phyloP scores from a whole-genome alignment of 768 basidiomycete genomes.

The Mycena olivaceomarginata region DNA sequence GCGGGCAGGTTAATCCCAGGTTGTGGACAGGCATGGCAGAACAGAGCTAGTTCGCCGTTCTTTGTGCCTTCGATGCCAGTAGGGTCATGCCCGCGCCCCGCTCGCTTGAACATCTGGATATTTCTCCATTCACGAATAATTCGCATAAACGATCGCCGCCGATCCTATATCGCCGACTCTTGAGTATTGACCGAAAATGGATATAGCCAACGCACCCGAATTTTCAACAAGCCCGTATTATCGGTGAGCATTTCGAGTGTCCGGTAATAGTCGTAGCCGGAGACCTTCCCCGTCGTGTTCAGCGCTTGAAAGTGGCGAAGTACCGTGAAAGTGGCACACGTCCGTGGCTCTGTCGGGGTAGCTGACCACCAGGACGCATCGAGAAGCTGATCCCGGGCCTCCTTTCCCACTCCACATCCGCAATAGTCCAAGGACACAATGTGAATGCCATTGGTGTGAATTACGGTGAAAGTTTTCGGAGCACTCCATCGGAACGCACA shows the following conservation, averaged over 20 bases:
- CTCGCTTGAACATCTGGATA: constrained; percentile 40
- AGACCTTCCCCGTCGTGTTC: constrained; percentile 43
- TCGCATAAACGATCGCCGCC: constrained; percentile 35
- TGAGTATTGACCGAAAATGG: background rate
- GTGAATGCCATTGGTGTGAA: constrained; percentile 52
- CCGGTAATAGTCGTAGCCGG: background rate
- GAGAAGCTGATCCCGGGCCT: constrained; percentile 58
- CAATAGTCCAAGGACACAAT: constrained; percentile 53
- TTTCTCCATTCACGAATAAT: constrained; percentile 36
- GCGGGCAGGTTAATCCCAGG: constrained; percentile 48
- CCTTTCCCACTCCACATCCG: constrained; percentile 46
- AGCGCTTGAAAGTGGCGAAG: constrained; percentile 56
- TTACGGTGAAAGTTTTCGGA: constrained; percentile 44
- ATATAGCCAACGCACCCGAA: too few species aligned
- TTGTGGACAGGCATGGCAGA: constrained; percentile 53
- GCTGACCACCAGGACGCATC: constrained; percentile 51
- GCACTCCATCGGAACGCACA: background rate
- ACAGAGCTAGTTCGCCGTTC: background rate
- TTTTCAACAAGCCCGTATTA: background rate
- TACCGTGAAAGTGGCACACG: constrained; percentile 53
- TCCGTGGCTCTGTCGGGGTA: constrained; percentile 51
- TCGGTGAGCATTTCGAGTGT: background rate
- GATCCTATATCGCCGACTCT: constrained; percentile 32
- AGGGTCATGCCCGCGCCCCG: constrained; percentile 40
- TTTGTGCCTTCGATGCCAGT: background rate